Percentiles rank a stretch among this genome's conserved stretches.
Conservation (phyloP, 78 protist species). For the Pigoraptor vietnamica region DNA sequence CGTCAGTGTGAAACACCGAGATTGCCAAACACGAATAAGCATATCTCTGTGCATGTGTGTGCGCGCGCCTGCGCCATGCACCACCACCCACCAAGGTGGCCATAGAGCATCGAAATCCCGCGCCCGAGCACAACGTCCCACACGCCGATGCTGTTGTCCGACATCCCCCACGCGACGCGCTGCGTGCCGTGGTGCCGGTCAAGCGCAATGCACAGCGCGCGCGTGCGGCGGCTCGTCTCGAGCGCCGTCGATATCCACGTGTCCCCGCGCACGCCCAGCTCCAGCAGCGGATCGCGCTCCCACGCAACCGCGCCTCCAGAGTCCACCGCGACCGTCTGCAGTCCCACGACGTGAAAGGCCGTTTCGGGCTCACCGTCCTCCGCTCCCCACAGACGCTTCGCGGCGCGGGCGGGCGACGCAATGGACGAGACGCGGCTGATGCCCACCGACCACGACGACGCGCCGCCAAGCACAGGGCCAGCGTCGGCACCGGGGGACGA, state of each 20-base stretch:
- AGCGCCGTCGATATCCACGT: background rate
- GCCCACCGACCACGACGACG: background rate
- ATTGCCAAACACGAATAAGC: too few relatives aligned
- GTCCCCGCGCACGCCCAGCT: background rate
- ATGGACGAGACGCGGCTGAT: background rate
- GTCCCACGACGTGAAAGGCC: background rate
- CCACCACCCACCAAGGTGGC: background rate
- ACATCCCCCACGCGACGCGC: background rate
- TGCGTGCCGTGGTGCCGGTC: background rate
- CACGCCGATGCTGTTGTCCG: background rate
- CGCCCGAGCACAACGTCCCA: background rate
- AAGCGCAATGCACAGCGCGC: background rate
- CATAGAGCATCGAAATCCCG: background rate
- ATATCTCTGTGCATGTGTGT: too few relatives aligned
- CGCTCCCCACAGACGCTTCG: background rate
- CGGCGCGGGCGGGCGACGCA: background rate
- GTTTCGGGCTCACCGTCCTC: background rate
- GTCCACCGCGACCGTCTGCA: background rate
- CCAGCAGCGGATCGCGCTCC: background rate
- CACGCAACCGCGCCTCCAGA: background rate
- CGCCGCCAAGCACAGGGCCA: background rate
- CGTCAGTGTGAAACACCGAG: too few relatives aligned
- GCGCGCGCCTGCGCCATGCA: background rate
- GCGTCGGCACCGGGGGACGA: too few relatives aligned
- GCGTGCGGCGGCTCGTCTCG: background rate